Conservation (phyloP, 1,284 basidiomycete genomes). For the Ceraceosorus guamensis region DNA sequence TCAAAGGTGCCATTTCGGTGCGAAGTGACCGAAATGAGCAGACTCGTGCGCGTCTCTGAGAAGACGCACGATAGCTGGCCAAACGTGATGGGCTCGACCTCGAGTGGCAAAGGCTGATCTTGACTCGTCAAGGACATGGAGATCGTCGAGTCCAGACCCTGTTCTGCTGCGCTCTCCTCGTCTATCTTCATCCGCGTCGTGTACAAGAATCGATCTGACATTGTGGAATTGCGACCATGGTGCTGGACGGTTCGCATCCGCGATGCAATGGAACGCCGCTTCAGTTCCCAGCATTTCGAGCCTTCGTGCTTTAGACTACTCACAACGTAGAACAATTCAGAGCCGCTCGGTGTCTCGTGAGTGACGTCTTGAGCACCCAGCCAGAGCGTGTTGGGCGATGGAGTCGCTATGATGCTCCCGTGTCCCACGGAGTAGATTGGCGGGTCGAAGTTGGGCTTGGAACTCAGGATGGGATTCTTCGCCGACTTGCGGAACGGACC, state of each 20-base stretch:
- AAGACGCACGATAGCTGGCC: too few species aligned
- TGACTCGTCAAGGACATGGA: background rate
- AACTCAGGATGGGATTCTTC: slow-evolving; percentile 4
- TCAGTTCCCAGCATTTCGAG: too few species aligned
- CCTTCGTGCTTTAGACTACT: too few species aligned
- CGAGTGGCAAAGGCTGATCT: slow-evolving; percentile 1
- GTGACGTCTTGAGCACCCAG: slow-evolving; percentile 7
- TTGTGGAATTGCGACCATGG: slow-evolving; percentile 6
- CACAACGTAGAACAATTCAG: slow-evolving; percentile 6
- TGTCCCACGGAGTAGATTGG: slow-evolving; percentile 5
- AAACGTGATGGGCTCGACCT: background rate
- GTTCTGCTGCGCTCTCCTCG: slow-evolving; percentile 1
- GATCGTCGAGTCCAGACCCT: background rate
- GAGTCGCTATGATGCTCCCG: slow-evolving; percentile 4
- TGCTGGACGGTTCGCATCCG: background rate
- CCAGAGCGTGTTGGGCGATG: background rate
- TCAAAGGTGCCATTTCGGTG: too few species aligned
- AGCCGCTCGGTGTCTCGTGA: slow-evolving; percentile 6
- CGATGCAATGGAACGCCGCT: too few species aligned
- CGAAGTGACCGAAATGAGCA: too few species aligned
- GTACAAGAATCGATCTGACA: background rate
- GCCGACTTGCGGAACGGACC: slow-evolving; percentile 7
- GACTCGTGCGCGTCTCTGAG: too few species aligned
- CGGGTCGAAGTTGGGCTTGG: background rate
- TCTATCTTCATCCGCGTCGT: background rate